Percentiles rank a stretch among this genome's conserved stretches.
Evolutionary conservation across 768 basidiomycete species (phyloP).

Genomic region (Russula griseocarnosa): DNA sequence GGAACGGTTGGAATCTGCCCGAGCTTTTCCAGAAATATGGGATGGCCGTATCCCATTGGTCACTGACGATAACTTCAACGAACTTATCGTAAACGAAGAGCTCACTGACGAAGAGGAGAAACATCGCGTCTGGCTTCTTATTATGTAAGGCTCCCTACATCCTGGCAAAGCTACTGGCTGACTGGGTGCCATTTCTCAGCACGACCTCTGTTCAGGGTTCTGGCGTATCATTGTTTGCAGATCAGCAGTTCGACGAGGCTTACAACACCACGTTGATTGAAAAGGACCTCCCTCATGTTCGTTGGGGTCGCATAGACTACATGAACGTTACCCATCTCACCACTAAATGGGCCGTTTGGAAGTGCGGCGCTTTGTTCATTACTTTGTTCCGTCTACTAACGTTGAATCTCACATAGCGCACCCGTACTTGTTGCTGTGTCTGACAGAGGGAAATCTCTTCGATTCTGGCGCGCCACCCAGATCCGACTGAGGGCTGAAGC

Average conservation of each 20-base stretch:
- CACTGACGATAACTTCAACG: slow-evolving; percentile 76
- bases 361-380: slow-evolving; percentile 45
- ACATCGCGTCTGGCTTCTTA: slow-evolving; percentile 69
- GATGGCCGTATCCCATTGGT: slow-evolving; percentile 72
- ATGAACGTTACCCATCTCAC: slow-evolving; percentile 77
- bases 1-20: slow-evolving; percentile 42
- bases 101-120: slow-evolving; percentile 58
- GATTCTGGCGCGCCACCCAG: slow-evolving; percentile 68
- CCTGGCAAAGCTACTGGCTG: background rate
- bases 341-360: slow-evolving; percentile 83
- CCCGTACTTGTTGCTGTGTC: slow-evolving; percentile 68
- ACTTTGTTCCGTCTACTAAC: background rate
- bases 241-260: slow-evolving; percentile 69
- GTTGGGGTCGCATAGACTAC: slow-evolving; percentile 86
- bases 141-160: slow-evolving; percentile 53
- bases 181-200: slow-evolving; percentile 35
- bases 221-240: slow-evolving; percentile 64
- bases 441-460: slow-evolving; percentile 71
- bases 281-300: slow-evolving; percentile 64
- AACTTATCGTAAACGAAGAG: slow-evolving; percentile 65
- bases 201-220: slow-evolving; percentile 55
- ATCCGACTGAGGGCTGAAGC: slow-evolving; percentile 57
- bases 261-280: slow-evolving; percentile 58
- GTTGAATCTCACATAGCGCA: slow-evolving; percentile 45
- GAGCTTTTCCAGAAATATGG: slow-evolving; percentile 46